Percentiles rank a stretch among this genome's conserved stretches.
Conservation (phyloP, 768 basidiomycete genomes). For the Calocera cornea region DNA sequence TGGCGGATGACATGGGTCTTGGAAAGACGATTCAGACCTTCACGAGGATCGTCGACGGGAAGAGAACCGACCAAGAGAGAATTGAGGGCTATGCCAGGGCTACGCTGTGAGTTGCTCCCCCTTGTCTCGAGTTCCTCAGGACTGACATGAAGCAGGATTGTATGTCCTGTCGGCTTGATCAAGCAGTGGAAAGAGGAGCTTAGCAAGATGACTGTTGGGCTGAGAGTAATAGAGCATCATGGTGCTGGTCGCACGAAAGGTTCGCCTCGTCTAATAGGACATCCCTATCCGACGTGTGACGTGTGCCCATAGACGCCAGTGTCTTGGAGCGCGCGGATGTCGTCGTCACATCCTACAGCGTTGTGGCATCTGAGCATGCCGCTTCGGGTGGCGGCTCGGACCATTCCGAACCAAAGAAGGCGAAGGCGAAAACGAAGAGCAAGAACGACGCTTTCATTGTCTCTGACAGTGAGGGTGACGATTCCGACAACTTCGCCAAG, state of each 20-base stretch:
- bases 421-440: conserved; percentile 30
- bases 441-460: conserved; percentile 21
- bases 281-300: background rate
- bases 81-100: conserved; percentile 56
- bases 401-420: conserved; percentile 24
- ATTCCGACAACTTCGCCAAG: conserved; percentile 33
- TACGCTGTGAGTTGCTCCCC: conserved; percentile 45
- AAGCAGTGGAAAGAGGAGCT: conserved; percentile 87
- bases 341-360: conserved; percentile 78
- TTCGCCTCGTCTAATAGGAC: conserved; percentile 22
- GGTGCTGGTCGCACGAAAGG: conserved; percentile 59
- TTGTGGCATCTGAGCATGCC: conserved; percentile 64
- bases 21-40: conserved; percentile 82
- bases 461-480: conserved; percentile 23
- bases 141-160: conserved; percentile 39
- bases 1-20: conserved; percentile 63
- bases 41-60: conserved; percentile 71
- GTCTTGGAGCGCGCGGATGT: conserved; percentile 45
- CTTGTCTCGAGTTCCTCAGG: background rate
- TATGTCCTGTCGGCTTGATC: conserved; percentile 78
- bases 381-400: conserved; percentile 38
- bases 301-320: conserved; percentile 35
- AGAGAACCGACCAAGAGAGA: conserved; percentile 52
- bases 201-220: conserved; percentile 47
- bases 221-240: conserved; percentile 72